Base-by-base conservation (phyloP, 2,329 filamentous ascomycete genomes). In the Talaromyces atroroseus region DNA sequence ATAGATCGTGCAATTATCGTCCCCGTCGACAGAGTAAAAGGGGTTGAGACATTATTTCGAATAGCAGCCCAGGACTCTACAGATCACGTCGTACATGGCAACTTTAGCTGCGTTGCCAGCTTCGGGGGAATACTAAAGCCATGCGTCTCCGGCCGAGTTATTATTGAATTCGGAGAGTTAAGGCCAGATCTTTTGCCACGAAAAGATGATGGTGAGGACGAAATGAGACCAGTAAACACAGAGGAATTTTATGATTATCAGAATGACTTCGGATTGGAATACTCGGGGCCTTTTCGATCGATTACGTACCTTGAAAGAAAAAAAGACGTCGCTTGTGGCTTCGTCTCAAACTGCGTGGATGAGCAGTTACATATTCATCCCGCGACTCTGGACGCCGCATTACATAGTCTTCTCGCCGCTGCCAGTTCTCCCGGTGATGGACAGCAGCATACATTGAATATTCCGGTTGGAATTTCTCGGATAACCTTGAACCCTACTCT, bases 161-260 rank as follows among this genome's bases (percentile, higher is more conserved):
- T 29, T 16, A 18, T 36, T 18, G 12, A 29, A 24, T 29, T 42
- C 4, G 53, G 53, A 8, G 6, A 38, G 36, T 24, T 46, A 36
- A 40, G 26, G 8, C 20, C 26, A n/a, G 14, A 23, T 10, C 36
- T 20, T 20, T 40, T 57, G 8, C 49, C 49, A 23, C 10, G 16
- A 2, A 29, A 32, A 24, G 21, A 20, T 1, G 36, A 16, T 12
- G 21, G 11, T 20, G 26, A 24, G 20, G n/a, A 21, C 10, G 45
- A 47, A 21, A 24, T 57, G 34, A 23, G 62, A 2, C 60, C 58
- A 2, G 38, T 66, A 11, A 62, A 68, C 12, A 36, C 58, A 1
- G 61, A 66, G 12, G 46, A 59, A 7, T 68, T 68, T 51, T 69
- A 70, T 50, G 57, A 55, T 16, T 60, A 60, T 5, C 58, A 69